Base-by-base conservation (phyloP, 164 flowering plant genomes). In the Umbilicus rupestris region DNA sequence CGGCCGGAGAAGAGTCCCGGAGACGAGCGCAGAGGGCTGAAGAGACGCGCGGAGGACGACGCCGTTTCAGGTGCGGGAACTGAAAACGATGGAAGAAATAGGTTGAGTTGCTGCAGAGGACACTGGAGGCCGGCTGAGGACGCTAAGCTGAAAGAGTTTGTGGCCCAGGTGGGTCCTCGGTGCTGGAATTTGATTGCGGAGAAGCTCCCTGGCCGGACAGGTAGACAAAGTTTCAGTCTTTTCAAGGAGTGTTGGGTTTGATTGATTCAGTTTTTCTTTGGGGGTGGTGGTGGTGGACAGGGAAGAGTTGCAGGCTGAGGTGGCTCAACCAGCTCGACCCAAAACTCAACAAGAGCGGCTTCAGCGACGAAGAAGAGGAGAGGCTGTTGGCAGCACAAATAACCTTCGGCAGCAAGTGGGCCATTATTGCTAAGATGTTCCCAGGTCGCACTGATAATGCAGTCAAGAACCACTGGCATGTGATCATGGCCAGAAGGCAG, bases 241-340 rank as follows among this genome's bases (percentile, higher is more conserved):
- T 37, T 2, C n/a, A 8, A 15, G 7, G 11, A 16, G n/a, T 1
- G 5, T 17, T 31, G 41, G 11, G 41, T 15, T 62, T 62, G 37
- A 35, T 7, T 62, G 5, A 11, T 59, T 31, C 29, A 29, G 7
- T 29, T 26, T 22, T 1, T 24, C 1, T 17, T 45, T 0, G 19
- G 5, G 49, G 16, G 49, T 45, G 12, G 12, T 52, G 59, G 15
- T 29, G 17, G 20, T 41, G 12, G 62, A 17, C 75, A 87, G 90
- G 96, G 17, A 89, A 89, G 70, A 89, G 96, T 62, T 89, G 92
- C 78, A 83, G 96, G 64, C 67, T 87, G 45, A 87, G 96, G 67
- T 89, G 96, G 96, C 85, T 87, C 39, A 89, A 89, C 71, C 96
- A 89, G 75, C 78, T 87, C 44, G 92, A 87, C 71, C 90, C 96